These are phyloP conservation scores for Noccaea bulbosa DNA, from an alignment of 345 rosid genomes.

Conservation along the genomic window DNA sequence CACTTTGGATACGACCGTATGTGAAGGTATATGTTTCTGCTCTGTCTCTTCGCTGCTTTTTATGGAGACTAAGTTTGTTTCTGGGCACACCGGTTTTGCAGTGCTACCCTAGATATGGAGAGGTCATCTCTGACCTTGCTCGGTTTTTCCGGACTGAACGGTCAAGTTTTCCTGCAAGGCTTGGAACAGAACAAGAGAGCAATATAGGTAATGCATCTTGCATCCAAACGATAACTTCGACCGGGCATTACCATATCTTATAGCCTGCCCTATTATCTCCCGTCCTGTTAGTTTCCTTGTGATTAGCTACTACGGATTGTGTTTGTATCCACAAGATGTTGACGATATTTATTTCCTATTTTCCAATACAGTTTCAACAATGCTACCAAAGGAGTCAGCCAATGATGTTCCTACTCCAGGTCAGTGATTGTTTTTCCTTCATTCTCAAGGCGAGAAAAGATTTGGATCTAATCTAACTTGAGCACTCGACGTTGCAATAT, in stretches of 20 bases:
- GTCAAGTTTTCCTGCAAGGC: conserved; percentile 44
- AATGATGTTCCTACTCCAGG: conserved; percentile 35
- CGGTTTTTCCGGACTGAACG: conserved; percentile 80
- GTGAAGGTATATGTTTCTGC: conserved; percentile 58
- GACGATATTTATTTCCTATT: conserved; percentile 3
- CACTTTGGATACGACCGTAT: conserved; percentile 92
- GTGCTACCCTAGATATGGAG: conserved; percentile 85
- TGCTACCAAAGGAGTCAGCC: conserved; percentile 30
- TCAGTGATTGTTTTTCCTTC: conserved; percentile 34
- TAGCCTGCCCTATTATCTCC: background rate
- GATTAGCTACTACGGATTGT: conserved; percentile 20
- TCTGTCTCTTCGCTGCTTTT: conserved; percentile 12
- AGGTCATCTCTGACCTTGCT: conserved; percentile 75
- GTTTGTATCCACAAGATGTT: conserved; percentile 19
- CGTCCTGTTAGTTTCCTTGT: conserved; percentile 9
- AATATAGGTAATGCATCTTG: conserved; percentile 55
- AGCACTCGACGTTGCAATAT: conserved; percentile 19
- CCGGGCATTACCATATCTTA: conserved; percentile 3
- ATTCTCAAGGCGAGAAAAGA: conserved; percentile 9
- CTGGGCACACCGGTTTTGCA: conserved; percentile 48
- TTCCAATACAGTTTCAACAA: conserved; percentile 37
- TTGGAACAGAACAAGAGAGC: conserved; percentile 43
- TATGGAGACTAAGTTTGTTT: conserved; percentile 34
- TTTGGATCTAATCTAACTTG: conserved; percentile 29
- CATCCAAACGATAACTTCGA: conserved; percentile 22